Conservation (phyloP, 441 rosid genomes). For the Geranium incanum region DNA sequence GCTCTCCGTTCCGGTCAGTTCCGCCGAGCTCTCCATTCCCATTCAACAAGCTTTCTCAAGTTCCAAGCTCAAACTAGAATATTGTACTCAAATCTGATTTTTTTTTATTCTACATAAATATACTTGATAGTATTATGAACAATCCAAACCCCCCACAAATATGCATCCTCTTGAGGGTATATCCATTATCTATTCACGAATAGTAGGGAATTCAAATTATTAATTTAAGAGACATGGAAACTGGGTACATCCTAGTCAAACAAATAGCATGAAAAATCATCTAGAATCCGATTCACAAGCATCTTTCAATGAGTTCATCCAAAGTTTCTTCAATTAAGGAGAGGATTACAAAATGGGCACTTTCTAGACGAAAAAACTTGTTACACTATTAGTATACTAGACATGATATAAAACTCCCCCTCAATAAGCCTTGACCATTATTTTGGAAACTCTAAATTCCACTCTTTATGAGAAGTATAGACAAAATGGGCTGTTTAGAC, state of each 20-base stretch:
- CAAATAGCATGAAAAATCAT: neutral
- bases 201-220: neutral
- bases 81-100: no score
- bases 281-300: neutral
- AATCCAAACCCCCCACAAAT: neutral
- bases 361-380: neutral
- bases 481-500: no score
- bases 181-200: neutral
- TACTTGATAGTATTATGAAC: no score
- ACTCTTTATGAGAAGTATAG: no score
- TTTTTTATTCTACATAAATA: no score
- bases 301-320: neutral
- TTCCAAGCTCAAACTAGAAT: no score
- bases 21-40: no score
- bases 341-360: neutral
- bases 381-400: neutral
- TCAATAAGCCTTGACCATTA: no score
- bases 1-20: no score
- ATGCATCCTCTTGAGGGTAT: neutral
- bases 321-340: neutral
- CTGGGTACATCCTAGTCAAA: neutral
- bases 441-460: no score
- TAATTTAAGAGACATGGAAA: neutral
- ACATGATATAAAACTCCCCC: no score
- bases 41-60: no score